Evolutionary conservation across 805 yeast genomes (phyloP).

Genomic region (Ogataea parapolymorpha): DNA sequence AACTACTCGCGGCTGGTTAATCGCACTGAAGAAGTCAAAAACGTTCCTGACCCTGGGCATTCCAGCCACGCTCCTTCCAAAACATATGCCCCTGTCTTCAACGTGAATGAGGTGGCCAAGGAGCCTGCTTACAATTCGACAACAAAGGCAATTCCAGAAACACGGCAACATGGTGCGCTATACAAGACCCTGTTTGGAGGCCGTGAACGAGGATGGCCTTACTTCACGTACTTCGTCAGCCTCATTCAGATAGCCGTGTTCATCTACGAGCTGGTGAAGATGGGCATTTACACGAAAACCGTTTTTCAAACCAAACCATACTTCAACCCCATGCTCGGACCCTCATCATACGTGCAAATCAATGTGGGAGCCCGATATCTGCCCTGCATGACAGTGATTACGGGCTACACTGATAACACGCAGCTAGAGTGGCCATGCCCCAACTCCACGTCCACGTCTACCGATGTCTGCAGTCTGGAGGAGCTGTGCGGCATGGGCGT

Average conservation of each 20-base stretch:
- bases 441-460: slow-evolving; percentile 52
- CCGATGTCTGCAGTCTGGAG: slow-evolving; percentile 54
- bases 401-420: slow-evolving; percentile 46
- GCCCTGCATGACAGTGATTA: slow-evolving; percentile 62
- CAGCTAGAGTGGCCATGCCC: slow-evolving; percentile 60
- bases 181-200: slow-evolving; percentile 15
- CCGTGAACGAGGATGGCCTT: slow-evolving; percentile 24
- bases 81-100: too few relatives aligned
- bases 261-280: slow-evolving; percentile 54
- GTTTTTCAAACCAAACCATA: slow-evolving; percentile 67
- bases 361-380: slow-evolving; percentile 69
- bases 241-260: slow-evolving; percentile 52
- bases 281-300: slow-evolving; percentile 58
- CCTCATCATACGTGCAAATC: slow-evolving; percentile 62
- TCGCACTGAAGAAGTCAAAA: not conserved
- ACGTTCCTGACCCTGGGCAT: slow-evolving; percentile 1
- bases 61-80: not conserved
- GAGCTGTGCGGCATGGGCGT: slow-evolving; percentile 58
- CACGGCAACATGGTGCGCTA: not conserved
- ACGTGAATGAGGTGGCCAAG: too few relatives aligned
- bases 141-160: not conserved
- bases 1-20: slow-evolving; percentile 1
- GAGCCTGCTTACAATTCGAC: too few relatives aligned
- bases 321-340: slow-evolving; percentile 79
- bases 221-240: slow-evolving; percentile 36